Percentiles rank a stretch among this genome's conserved stretches.
These are phyloP conservation scores for Leptographium radiaticola DNA, from an alignment of 2,329 filamentous ascomycete species.

Conservation along the genomic window DNA sequence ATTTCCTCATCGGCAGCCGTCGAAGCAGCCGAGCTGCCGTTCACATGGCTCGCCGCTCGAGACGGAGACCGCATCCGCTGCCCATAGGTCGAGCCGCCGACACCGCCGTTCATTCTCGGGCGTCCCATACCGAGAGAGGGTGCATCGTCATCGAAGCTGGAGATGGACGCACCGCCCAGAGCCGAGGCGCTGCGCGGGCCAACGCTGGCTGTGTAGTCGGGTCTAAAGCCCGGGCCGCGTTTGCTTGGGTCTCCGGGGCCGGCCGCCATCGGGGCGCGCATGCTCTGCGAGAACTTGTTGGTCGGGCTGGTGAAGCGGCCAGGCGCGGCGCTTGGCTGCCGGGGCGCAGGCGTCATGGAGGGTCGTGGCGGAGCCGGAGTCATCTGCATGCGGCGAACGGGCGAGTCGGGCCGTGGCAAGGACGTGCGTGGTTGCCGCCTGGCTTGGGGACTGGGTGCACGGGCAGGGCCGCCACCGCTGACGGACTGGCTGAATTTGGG, in stretches of 20 bases:
- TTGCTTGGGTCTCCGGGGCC: conserved; percentile 50
- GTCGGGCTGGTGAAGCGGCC: conserved; percentile 51
- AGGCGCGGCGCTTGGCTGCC: conserved; percentile 21
- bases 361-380: conserved; percentile 45
- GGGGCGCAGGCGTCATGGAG: conserved; percentile 40
- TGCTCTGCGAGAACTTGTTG: conserved; percentile 49
- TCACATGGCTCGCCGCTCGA: conserved; percentile 22
- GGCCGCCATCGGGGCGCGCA: conserved; percentile 29
- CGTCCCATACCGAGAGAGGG: conserved; percentile 39
- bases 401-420: conserved; percentile 79
- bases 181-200: conserved; percentile 48
- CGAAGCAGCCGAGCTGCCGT: conserved; percentile 9
- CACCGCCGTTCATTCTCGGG: conserved; percentile 38
- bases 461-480: conserved; percentile 43
- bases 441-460: conserved; percentile 57
- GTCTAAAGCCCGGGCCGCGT: conserved; percentile 19
- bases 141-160: conserved; percentile 43
- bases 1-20: conserved; percentile 53
- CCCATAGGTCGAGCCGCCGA: conserved; percentile 24
- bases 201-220: conserved; percentile 37
- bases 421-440: conserved; percentile 59
- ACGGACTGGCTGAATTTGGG: conserved; percentile 83
- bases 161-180: conserved; percentile 32
- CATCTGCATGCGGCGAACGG: conserved; percentile 55
- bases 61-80: conserved; percentile 40